A percentile compares a stretch with the other conserved stretches of the same genome.
phyloP scores from a whole-genome alignment of 139 green algal species.

The Picochlorum sp. region DNA sequence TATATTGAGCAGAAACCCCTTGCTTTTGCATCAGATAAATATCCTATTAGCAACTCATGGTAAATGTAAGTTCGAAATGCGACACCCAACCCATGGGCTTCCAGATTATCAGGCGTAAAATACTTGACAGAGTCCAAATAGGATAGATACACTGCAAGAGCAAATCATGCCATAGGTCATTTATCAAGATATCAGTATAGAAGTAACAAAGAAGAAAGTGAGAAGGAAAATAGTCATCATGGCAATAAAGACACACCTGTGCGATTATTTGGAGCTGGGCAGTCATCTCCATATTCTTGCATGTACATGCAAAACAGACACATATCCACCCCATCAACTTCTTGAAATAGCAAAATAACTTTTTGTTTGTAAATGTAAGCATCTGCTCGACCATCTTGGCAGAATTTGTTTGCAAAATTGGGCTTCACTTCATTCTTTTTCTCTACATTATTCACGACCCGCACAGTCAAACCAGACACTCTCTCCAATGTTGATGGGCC shows the following conservation, averaged over 20 bases:
- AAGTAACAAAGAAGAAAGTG: neutral
- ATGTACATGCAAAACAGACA: conserved; percentile 92
- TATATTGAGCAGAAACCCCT: conserved; percentile 88
- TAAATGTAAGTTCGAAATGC: conserved; percentile 93
- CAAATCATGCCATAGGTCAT: no score
- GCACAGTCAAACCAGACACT: conserved; percentile 56
- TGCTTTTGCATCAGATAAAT: conserved; percentile 74
- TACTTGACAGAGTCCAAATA: conserved; percentile 99
- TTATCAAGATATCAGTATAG: neutral
- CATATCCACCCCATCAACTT: conserved; percentile 81
- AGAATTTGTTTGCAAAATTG: conserved; percentile 67
- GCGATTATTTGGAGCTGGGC: conserved; percentile 66
- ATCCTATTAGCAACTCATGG: conserved; percentile 91
- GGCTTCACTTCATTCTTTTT: conserved; percentile 84
- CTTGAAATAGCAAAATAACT: conserved; percentile 91
- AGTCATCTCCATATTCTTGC: conserved; percentile 90
- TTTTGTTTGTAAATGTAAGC: conserved; percentile 84
- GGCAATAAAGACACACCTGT: no score
- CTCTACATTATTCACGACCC: conserved; percentile 87
- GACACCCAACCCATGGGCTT: conserved; percentile 12
- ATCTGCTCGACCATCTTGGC: conserved; percentile 47
- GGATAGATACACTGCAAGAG: conserved; percentile 89
- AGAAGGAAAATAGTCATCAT: neutral
- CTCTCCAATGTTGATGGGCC: conserved; percentile 37
- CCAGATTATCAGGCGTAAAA: conserved; percentile 73